Base-by-base conservation (phyloP, 176 grass and related monocot species). In the Phoenix dactylifera region DNA sequence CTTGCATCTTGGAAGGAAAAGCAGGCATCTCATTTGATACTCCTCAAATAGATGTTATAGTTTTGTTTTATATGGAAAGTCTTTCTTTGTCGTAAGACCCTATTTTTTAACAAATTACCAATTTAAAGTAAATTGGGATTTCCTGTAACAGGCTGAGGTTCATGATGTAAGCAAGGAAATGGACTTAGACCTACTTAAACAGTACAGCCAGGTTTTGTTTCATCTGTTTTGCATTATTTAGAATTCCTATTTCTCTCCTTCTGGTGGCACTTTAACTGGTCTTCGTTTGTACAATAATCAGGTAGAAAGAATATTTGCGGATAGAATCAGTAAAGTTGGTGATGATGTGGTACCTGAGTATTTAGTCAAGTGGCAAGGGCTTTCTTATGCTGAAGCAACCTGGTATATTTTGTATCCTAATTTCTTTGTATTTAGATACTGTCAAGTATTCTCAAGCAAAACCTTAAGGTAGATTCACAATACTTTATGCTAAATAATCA, bases 81-180 rank as follows among this genome's bases (percentile, higher is more conserved):
- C 9, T 44, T 35, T 35, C 32, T 35, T 44, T 44, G 9, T 44
- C 10, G 2, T 9, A 44, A 44, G 2, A 44, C 35, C 35, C 35
- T 44, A 12, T 44, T 12, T 44, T 44, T 44, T 44, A 44, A 30
- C 6, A 12, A 44, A 12, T 44, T 44, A 12, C 1, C 10, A 44
- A 14, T 44, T 44, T 44, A 44, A 44, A 44, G 10, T 7, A 44
- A 12, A 9, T 44, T 44, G 35, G 35, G 7, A 44, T 44, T 44
- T 44, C 35, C 35, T 53, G 60, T 48, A 26, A 51, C 73, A 98
- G 93, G 88, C 82, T 71, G 93, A 98, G 70, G 84, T 98, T 72
- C 93, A 98, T 92, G 93, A 98, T 66, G 93, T 98, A 23, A 66
- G 84, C 73, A 98, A 98, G 70, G 93, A 98, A 83, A 98, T 98